A percentile compares a stretch with the other conserved stretches of the same genome.
phyloP scores from a whole-genome alignment of 176 grass and related monocot genomes.

The Echinochloa phyllopogon region DNA sequence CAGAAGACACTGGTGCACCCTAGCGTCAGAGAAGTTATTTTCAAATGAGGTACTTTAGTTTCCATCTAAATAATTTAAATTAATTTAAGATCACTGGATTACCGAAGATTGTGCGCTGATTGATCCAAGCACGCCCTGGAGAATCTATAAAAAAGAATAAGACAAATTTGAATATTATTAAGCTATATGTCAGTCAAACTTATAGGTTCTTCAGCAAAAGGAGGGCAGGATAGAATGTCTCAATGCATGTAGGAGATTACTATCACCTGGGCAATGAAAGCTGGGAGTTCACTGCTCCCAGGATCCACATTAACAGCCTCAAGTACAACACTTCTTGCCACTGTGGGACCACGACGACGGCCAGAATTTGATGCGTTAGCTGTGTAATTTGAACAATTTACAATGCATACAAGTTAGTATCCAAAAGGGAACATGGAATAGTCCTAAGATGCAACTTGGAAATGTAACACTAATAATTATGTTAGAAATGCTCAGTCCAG shows the following conservation, averaged over 20 bases:
- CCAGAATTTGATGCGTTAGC: slow-evolving; percentile 55
- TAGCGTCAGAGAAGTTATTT: slow-evolving; percentile 49
- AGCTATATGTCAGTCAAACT: slow-evolving; percentile 41
- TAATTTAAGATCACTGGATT: slow-evolving; percentile 47
- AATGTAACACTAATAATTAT: not conserved
- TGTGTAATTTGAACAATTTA: slow-evolving; percentile 44
- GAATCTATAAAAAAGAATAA: slow-evolving; percentile 67
- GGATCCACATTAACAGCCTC: slow-evolving; percentile 93
- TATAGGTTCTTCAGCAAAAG: slow-evolving; percentile 21
- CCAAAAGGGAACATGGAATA: slow-evolving; percentile 21
- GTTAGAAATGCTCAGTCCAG: not conserved
- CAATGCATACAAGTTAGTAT: slow-evolving; percentile 39
- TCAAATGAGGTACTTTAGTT: slow-evolving; percentile 41
- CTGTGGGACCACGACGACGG: slow-evolving; percentile 52
- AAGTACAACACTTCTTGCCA: slow-evolving; percentile 80
- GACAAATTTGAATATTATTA: slow-evolving; percentile 33
- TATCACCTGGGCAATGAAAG: slow-evolving; percentile 71
- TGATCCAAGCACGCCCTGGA: slow-evolving; percentile 68
- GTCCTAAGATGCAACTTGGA: slow-evolving; percentile 15
- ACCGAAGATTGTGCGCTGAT: slow-evolving; percentile 50
- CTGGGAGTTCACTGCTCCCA: slow-evolving; percentile 57
- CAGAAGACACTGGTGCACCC: slow-evolving; percentile 58
- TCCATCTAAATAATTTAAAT: slow-evolving; percentile 35
- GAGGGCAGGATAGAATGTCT: slow-evolving; percentile 2
- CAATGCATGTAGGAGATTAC: slow-evolving; percentile 25